phyloP scores from a whole-genome alignment of 2,329 filamentous ascomycete genomes.

The Aspergillus oerlinghausenensis region DNA sequence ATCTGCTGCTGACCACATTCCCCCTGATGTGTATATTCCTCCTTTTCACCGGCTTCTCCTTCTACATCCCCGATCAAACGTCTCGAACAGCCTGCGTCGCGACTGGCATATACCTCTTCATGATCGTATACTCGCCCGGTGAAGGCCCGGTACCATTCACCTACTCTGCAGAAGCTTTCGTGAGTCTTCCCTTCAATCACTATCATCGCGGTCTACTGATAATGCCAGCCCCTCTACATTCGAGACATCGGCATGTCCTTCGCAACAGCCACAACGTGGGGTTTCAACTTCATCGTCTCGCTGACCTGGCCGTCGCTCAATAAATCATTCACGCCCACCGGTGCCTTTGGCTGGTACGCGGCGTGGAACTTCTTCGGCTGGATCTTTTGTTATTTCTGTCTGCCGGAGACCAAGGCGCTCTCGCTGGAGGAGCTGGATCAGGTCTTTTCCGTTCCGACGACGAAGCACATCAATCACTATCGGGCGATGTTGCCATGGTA shows the following conservation, averaged over 20 bases:
- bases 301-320: slow-evolving; percentile 51
- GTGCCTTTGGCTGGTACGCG: slow-evolving; percentile 56
- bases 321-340: slow-evolving; percentile 47
- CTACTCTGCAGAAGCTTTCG: slow-evolving; percentile 60
- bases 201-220: neutral
- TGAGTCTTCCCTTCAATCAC: neutral
- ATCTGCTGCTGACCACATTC: slow-evolving; percentile 59
- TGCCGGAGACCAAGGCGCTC: slow-evolving; percentile 48
- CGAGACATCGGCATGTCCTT: slow-evolving; percentile 60
- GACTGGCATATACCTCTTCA: slow-evolving; percentile 44
- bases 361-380: slow-evolving; percentile 53
- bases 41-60: slow-evolving; percentile 49
- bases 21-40: slow-evolving; percentile 46
- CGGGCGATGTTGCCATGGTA: slow-evolving; percentile 27
- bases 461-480: slow-evolving; percentile 33
- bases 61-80: slow-evolving; percentile 33
- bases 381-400: slow-evolving; percentile 48
- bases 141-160: slow-evolving; percentile 61
- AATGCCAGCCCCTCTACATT: slow-evolving; percentile 49
- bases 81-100: slow-evolving; percentile 40
- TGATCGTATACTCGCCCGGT: slow-evolving; percentile 51
- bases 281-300: slow-evolving; percentile 52
- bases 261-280: slow-evolving; percentile 53
- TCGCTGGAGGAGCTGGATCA: slow-evolving; percentile 48
- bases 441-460: slow-evolving; percentile 50